Evolutionary conservation across 176 grass and related monocot genomes (phyloP), one percentile per base, ranked within the genome.

Genomic region (Aegilops tauschii): DNA sequence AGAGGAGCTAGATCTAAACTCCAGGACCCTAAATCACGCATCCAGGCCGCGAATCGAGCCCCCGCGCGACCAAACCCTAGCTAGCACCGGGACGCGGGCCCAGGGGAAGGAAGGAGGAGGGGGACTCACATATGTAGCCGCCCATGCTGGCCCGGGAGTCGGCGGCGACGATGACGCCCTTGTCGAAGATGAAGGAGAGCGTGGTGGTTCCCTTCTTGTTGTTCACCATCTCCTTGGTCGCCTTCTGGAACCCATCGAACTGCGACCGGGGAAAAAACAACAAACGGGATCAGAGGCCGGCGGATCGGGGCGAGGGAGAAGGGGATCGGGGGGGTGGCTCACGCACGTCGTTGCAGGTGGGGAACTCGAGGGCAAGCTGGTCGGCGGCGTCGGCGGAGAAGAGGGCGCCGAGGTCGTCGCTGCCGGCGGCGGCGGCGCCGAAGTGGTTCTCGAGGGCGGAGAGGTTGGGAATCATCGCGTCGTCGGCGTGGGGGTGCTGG

Each of bases 131-230:
- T 63, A 98, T 98, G 80, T 98, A 95, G 56, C 93, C 96, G 80
- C 93, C 96, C 96, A 98, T 98, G 90, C 93, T 98, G 75, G 96
- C 96, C 8, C 96, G 67, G 50, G 96, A 98, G 83, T 98, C 93
- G n/a, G 96, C 93, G 11, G 96, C 96, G 61, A 98, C 96, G 73
- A 95, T 98, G 69, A 98, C 93, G 34, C 96, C 96, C 80, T 92
- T 91, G 80, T 98, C 93, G 86, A 95, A 98, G 80, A 98, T 92
- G 83, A 95, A 98, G 2, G 96, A 90, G 58, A 98, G 96, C 37
- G 96, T 98, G 39, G 96, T 98, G 17, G 96, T 98, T 1, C 96
- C 96, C 72, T 89, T 95, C 21, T 92, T 92, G 7, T 86, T 82
- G 71, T 98, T 95, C 66, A 95, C 11, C 81, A 90, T 80, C 37